These are phyloP conservation scores for Chenopodium formosanum DNA, from an alignment of 148 eudicot species.

Conservation along the genomic window DNA sequence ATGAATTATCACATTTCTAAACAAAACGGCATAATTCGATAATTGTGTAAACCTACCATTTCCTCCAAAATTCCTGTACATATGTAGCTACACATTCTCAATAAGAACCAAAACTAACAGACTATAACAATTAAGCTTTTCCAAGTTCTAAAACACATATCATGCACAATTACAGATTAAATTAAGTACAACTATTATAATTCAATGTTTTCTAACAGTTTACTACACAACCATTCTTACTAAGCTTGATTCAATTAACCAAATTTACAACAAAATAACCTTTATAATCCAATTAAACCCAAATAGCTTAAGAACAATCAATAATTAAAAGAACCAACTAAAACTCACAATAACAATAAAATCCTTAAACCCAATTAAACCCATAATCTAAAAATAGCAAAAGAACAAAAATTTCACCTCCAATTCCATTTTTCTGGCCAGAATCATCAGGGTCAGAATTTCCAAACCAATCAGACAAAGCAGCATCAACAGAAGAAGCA, in stretches of 20 bases:
- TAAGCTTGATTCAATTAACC: neutral
- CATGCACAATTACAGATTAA: neutral
- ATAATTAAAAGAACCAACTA: too few relatives aligned
- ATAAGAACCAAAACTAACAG: neutral
- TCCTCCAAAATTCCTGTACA: neutral
- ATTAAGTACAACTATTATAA: neutral
- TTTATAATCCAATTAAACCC: neutral
- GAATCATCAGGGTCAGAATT: slow-evolving; percentile 37
- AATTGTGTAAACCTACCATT: neutral
- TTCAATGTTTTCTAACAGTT: neutral
- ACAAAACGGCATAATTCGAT: neutral
- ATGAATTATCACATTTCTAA: neutral
- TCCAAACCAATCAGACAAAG: slow-evolving; percentile 62
- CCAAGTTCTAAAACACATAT: neutral
- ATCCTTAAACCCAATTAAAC: neutral
- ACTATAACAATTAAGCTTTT: neutral
- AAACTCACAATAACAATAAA: too few relatives aligned
- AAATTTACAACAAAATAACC: neutral
- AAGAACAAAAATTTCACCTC: slow-evolving; percentile 41
- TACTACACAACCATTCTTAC: neutral
- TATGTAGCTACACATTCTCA: neutral
- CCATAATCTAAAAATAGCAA: slow-evolving; percentile 10
- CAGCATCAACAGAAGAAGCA: slow-evolving; percentile 29
- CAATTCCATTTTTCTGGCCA: slow-evolving; percentile 38
- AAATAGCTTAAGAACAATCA: slow-evolving; percentile 2